Base-by-base conservation (phyloP, 192 early-diverging fungal genomes). In the Umbelopsis sp. region DNA sequence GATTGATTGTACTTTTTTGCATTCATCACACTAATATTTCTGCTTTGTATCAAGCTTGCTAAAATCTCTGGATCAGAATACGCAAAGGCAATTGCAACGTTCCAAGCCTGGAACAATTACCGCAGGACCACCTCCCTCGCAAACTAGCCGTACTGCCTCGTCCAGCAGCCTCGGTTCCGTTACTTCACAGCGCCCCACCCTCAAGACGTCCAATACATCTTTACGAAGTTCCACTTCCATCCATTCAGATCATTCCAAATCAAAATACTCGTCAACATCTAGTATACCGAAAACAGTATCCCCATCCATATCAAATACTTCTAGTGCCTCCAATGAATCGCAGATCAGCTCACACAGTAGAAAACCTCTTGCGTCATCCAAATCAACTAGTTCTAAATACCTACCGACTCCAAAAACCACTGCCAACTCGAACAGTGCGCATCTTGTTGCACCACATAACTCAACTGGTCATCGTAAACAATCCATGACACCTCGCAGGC, bases 241-340 rank as follows among this genome's bases (percentile, higher is more conserved):
- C 35, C 48, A 49, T 69, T 22, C 44, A 16, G 49, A 69, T 41
- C 67, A 69, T 23, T 52, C 67, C 49, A 52, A 49, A 35, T 33
- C 67, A 4, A 49, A 49, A 69, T n/a, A 13, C 49, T 49, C 20
- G 0, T 20, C 47, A 23, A 11, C 49, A 69, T n/a, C 27, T 13
- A 50, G 4, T 51, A 23, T n/a, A 49, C 67, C 46, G 33, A 20
- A 27, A 27, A 35, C 47, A 51, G 67, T 52, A 20, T 69, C 67
- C 10, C 51, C 67, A 20, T 69, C 67, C 2, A 48, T 52, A 44
- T 69, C 67, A 16, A 69, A 33, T 48, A 51, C 67, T 11, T 69
- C 67, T 1, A 69, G 27, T 41, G 46, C 48, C 4, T 69, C 67
- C 20, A 52, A 69, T 44, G 35, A 49, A 20, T 52, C 48, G 20